Evolutionary conservation across 768 basidiomycete species (phyloP).

Genomic region (Suillus ampliporus): DNA sequence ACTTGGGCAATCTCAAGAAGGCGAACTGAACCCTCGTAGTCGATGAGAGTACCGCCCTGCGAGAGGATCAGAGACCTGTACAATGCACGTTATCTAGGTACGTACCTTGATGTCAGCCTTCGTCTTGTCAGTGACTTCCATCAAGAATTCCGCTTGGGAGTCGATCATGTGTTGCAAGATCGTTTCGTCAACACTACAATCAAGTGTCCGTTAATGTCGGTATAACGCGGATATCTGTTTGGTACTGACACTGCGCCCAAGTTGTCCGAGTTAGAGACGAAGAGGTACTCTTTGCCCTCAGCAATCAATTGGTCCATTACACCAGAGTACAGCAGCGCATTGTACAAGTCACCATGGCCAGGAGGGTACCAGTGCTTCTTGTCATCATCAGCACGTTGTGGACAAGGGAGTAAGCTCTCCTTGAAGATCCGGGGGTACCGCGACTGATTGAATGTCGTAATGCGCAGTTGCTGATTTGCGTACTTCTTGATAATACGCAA

Average conservation of each 20-base stretch:
- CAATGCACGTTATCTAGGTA: not conserved
- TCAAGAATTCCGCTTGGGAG: slow-evolving; percentile 67
- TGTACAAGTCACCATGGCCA: slow-evolving; percentile 79
- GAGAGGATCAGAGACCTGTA: not conserved
- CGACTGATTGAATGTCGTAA: slow-evolving; percentile 74
- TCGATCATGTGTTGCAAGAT: slow-evolving; percentile 73
- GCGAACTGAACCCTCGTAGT: slow-evolving; percentile 69
- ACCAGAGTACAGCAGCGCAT: slow-evolving; percentile 71
- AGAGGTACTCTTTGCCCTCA: slow-evolving; percentile 79
- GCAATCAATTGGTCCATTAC: slow-evolving; percentile 73
- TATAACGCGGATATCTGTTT: not conserved
- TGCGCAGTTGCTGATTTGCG: slow-evolving; percentile 77
- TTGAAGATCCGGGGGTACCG: slow-evolving; percentile 76
- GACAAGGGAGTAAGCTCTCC: slow-evolving; percentile 69
- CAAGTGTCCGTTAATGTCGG: slow-evolving; percentile 10
- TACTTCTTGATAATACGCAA: slow-evolving; percentile 82
- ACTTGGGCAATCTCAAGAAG: slow-evolving; percentile 82
- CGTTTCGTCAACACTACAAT: slow-evolving; percentile 63
- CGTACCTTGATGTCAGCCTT: slow-evolving; percentile 73
- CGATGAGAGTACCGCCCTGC: slow-evolving; percentile 67
- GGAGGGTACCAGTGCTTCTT: slow-evolving; percentile 81
- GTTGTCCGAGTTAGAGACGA: slow-evolving; percentile 81
- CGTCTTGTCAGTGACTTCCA: slow-evolving; percentile 85
- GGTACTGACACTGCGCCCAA: slow-evolving; percentile 63
- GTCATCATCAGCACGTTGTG: slow-evolving; percentile 59